Base-by-base conservation (phyloP, 1,284 basidiomycete genomes). In the Rhodotorula sp. region DNA sequence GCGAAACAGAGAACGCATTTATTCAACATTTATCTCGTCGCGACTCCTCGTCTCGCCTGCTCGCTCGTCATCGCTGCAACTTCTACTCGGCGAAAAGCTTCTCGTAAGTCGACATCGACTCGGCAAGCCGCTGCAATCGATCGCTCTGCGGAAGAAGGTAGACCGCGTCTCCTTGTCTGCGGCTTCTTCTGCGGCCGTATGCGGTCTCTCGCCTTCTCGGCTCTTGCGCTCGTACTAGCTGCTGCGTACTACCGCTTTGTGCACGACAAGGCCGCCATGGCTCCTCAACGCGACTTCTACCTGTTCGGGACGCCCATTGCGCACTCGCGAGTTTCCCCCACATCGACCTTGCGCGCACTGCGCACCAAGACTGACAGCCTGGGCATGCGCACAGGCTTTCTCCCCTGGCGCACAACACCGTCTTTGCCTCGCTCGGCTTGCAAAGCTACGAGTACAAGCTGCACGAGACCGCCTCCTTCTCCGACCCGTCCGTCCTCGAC, bases 341-440 rank as follows among this genome's bases (percentile, higher is more conserved):
- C 60, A 61, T 49, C 53, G 14, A 16, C 27, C 53, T 49, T 17
- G 19, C 9, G 27, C 53, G 27, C 53, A 54, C 53, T 34, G 27
- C 27, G 7, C 25, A 25, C 13, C 25, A 23, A 9, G 14, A 45
- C 68, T 60, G 55, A 69, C 13, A 27, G 53, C 3, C 16, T 7
- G 8, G 8, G 7, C 21, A 13, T 45, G 14, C 21, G 19, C 56
- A 45, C 61, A 69, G 67, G 4, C 89, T 93, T 85, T 97, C 93
- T 2, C 97, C 96, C 0, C 89, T 89, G 7, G 83, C 98, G 55
- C 97, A 99, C 84, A 98, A 97, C 81, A 90, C 91, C 0, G 93
- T 85, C 0, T 98, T 97, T 81, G 81, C 87, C 61, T 79, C 85
- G 21, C 86, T 98, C 27, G 92, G 91, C 2, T 84, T 97, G 21